Percentiles rank a stretch among this genome's conserved stretches.
Conservation (phyloP, 208 protist genomes). For the Leishmania guyanensis region DNA sequence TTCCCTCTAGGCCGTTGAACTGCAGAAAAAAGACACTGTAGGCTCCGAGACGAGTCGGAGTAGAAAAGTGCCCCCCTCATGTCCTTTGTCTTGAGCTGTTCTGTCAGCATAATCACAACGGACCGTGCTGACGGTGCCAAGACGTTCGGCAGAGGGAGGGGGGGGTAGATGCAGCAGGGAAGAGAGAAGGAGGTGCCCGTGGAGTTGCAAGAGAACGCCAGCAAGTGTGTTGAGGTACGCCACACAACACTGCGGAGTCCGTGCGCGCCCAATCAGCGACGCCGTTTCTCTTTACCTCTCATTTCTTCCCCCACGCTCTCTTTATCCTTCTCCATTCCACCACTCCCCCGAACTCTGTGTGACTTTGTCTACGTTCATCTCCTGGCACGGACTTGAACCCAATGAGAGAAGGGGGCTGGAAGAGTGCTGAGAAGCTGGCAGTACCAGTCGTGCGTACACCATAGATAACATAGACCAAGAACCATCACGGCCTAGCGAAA, state of each 20-base stretch:
- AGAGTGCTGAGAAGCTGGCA: background rate
- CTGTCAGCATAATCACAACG: background rate
- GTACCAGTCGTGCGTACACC: background rate
- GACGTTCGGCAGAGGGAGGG: background rate
- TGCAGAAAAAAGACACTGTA: too few relatives aligned
- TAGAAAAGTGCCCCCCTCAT: background rate
- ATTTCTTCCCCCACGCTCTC: background rate
- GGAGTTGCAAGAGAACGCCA: background rate
- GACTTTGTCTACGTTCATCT: background rate
- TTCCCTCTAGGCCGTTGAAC: too few relatives aligned
- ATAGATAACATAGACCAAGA: background rate
- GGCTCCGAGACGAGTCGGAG: background rate
- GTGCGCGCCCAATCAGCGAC: background rate
- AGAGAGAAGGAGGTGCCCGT: background rate
- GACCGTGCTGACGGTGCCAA: background rate
- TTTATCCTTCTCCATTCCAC: background rate
- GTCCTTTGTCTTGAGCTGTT: background rate
- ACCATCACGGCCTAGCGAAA: background rate
- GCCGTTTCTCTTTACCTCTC: background rate
- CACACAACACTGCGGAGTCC: background rate
- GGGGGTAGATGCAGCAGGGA: background rate
- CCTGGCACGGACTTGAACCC: background rate
- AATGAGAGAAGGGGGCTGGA: background rate
- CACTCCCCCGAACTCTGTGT: background rate
- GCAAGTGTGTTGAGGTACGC: background rate